Evolutionary conservation across 2,329 filamentous ascomycete species (phyloP).

Genomic region (Pseudocercospora macadamiae): DNA sequence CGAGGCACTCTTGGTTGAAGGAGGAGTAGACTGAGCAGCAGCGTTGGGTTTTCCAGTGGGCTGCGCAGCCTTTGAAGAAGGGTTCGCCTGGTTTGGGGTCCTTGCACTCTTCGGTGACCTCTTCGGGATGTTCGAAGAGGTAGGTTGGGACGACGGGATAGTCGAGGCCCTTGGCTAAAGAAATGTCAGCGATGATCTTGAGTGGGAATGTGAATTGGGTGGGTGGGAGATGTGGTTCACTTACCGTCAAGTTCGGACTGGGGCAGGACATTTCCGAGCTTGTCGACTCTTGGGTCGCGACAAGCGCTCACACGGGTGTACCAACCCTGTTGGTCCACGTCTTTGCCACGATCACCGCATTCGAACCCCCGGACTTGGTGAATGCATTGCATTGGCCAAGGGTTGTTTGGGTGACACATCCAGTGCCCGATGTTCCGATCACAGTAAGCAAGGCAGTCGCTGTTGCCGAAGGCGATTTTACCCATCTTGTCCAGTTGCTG

Average conservation of each 20-base stretch:
- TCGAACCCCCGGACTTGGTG: neutral
- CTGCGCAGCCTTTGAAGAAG: neutral
- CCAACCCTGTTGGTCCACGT: neutral
- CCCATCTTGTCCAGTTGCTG: neutral
- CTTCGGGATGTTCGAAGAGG: neutral
- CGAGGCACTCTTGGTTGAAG: neutral
- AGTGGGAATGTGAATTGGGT: no score
- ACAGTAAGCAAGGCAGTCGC: neutral
- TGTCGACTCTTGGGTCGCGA: neutral
- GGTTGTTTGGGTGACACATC: neutral
- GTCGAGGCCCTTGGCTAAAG: neutral
- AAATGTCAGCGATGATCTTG: no score
- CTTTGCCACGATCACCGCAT: neutral
- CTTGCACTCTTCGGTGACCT: neutral
- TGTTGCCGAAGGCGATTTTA: neutral
- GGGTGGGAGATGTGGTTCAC: no score
- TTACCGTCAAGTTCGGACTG: no score
- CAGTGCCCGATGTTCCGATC: neutral
- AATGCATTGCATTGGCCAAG: neutral
- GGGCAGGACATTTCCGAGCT: neutral
- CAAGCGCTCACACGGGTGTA: no score
- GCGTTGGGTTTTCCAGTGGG: neutral
- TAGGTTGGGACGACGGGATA: neutral
- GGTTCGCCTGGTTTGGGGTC: neutral
- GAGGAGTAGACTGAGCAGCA: neutral